Evolutionary conservation across 1,284 basidiomycete species (phyloP).

Genomic region (Earliella scabrosa): DNA sequence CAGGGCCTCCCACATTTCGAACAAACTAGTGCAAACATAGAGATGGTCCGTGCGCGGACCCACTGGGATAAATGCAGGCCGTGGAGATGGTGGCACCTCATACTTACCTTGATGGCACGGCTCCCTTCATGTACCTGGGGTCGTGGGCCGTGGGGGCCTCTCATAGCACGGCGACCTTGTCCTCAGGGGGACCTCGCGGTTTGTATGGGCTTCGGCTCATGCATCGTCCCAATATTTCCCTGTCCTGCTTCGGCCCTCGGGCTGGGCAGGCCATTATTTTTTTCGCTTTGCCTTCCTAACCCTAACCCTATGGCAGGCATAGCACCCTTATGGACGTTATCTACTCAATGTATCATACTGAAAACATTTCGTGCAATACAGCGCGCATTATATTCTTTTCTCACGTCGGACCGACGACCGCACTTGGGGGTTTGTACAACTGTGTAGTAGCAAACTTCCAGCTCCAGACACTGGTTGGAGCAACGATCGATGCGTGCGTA

Average conservation of each 20-base stretch:
- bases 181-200: constrained; percentile 48
- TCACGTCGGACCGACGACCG: too few relatives aligned
- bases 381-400: too few relatives aligned
- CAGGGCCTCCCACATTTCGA: neutral
- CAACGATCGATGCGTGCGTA: too few relatives aligned
- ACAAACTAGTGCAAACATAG: constrained; percentile 11
- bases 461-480: too few relatives aligned
- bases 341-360: too few relatives aligned
- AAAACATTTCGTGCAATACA: too few relatives aligned
- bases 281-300: constrained; percentile 23
- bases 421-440: too few relatives aligned
- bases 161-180: constrained; percentile 78
- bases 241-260: constrained; percentile 57
- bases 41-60: constrained; percentile 27
- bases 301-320: constrained; percentile 34
- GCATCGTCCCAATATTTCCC: constrained; percentile 75
- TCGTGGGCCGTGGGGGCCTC: too few relatives aligned
- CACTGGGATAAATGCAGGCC: constrained; percentile 8
- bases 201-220: constrained; percentile 70
- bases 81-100: constrained; percentile 18
- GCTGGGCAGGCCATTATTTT: constrained; percentile 37
- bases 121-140: too few relatives aligned
- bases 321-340: too few relatives aligned
- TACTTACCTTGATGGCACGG: too few relatives aligned
- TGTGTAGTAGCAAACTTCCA: too few relatives aligned